Evolutionary conservation across 2,329 filamentous ascomycete species (phyloP), one percentile per base, ranked within the genome.

Genomic region (Xylariaceae sp.): DNA sequence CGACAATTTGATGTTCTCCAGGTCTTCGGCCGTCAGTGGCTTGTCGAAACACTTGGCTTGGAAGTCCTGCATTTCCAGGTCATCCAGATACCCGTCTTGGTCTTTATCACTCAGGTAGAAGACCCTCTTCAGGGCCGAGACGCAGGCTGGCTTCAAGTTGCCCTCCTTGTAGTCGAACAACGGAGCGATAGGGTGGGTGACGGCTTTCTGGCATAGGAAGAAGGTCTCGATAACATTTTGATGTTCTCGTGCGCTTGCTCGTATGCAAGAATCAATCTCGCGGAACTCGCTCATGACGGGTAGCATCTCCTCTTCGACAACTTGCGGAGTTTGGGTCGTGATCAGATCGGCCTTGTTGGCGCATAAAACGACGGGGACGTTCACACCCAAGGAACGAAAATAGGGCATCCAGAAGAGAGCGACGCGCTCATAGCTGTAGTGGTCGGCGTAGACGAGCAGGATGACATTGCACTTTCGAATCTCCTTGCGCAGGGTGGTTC

Each of bases 351-450:
- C 88, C 66, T 98, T 98, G 72, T 97, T 97, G 59, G 93, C 89
- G 59, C 93, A 97, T 42, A 98, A 72, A 34, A 98, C 90, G 9
- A 98, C 93, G 0, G 93, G 93, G 17, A 98, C 89, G 62, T 98
- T 98, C 61, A 98, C 93, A n/a, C 93, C 93, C 30, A 98, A 78
- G 3, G 90, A 95, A 47, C 93, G 86, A 61, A 98, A 97, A 66
- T 96, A 94, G 9, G 93, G 93, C 79, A 98, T 86, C 93, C 93
- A 98, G 66, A 97, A 98, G 34, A 98, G 74, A 3, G 91, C 93
- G 3, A 98, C 90, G 29, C 93, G 78, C 63, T 98, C 93, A 69
- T 97, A 98, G 74, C 90, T 97, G 72, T 98, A 98, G 67, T 97
- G 91, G 64, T 98, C 93, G 52, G 90, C 90, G 65, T 98, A 98